phyloP scores from a whole-genome alignment of 2,329 filamentous ascomycete species.

The Alternaria alternata region DNA sequence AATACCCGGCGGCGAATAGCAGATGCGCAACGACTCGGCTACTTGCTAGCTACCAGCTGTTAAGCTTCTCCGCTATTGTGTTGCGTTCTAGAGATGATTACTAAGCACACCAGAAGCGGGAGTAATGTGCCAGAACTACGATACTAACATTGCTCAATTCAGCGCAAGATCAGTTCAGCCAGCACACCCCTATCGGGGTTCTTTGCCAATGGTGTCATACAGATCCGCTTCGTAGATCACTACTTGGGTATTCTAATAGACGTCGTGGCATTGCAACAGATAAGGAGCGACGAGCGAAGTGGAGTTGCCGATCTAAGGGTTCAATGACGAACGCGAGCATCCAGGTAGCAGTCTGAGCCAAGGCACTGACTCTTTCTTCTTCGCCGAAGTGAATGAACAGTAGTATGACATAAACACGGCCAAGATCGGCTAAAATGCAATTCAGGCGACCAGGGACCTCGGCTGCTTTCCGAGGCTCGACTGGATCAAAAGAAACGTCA shows the following conservation, averaged over 20 bases:
- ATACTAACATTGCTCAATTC: background rate
- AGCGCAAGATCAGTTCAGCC: background rate
- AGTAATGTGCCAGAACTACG: background rate
- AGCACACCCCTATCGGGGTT: accelerated
- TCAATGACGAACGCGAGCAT: background rate
- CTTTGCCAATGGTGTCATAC: background rate
- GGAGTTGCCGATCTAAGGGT: background rate
- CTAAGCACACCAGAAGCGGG: background rate
- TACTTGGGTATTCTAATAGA: background rate
- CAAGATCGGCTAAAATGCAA: background rate
- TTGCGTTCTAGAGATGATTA: background rate
- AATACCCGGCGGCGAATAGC: background rate
- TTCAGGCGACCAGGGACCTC: background rate
- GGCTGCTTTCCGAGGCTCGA: background rate
- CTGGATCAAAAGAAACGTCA: background rate
- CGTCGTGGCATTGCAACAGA: background rate
- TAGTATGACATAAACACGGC: background rate
- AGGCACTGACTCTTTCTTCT: background rate
- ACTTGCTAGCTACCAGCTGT: background rate
- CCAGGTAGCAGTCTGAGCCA: background rate
- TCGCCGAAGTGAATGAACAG: background rate
- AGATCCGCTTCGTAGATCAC: background rate
- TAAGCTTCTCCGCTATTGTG: background rate
- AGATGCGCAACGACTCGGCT: background rate
- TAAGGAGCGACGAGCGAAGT: background rate